A percentile compares a stretch with the other conserved stretches of the same genome.
These are phyloP conservation scores for Parachlorella kessleri DNA, from an alignment of 139 green algal species.

Conservation along the genomic window DNA sequence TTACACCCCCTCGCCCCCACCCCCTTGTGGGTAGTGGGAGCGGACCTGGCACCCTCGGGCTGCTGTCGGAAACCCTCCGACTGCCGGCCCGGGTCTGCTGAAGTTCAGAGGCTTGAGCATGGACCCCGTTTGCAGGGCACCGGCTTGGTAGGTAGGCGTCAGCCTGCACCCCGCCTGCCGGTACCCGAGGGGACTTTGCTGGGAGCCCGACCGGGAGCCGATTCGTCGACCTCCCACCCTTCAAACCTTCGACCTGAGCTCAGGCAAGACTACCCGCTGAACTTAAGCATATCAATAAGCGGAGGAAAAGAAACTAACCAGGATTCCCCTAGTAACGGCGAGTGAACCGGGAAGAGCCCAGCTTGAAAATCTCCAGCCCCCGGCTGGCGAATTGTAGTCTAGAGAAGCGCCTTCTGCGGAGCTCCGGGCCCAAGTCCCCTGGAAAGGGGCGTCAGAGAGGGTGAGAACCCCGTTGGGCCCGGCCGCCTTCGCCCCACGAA, in stretches of 20 bases:
- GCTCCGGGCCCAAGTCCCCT: slow-evolving; percentile 66
- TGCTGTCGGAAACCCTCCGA: slow-evolving; percentile 41
- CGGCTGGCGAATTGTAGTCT: slow-evolving; percentile 87
- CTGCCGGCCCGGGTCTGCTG: slow-evolving; percentile 45
- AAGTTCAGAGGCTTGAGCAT: slow-evolving; percentile 57
- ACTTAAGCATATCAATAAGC: slow-evolving; percentile 96
- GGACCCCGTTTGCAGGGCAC: slow-evolving; percentile 42
- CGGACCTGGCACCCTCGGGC: slow-evolving; percentile 54
- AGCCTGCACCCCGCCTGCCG: slow-evolving; percentile 21
- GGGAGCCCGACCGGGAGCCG: slow-evolving; percentile 2
- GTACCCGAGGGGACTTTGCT: slow-evolving; percentile 29
- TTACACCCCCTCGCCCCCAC: slow-evolving; percentile 51
- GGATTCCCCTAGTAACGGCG: slow-evolving; percentile 92
- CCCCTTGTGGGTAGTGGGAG: slow-evolving; percentile 19
- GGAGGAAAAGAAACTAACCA: slow-evolving; percentile 96
- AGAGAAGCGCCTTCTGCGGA: slow-evolving; percentile 57
- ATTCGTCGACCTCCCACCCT: not conserved
- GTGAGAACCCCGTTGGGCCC: slow-evolving; percentile 84
- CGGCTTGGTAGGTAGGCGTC: slow-evolving; percentile 50
- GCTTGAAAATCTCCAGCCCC: slow-evolving; percentile 84
- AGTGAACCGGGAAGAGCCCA: slow-evolving; percentile 87
- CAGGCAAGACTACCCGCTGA: slow-evolving; percentile 91
- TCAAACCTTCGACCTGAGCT: slow-evolving; percentile 80
- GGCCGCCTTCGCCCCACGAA: slow-evolving; percentile 62
- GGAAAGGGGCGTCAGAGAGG: slow-evolving; percentile 83